Evolutionary conservation across 192 early-diverging fungal genomes (phyloP).

Genomic region (Tieghemiomyces parasiticus): DNA sequence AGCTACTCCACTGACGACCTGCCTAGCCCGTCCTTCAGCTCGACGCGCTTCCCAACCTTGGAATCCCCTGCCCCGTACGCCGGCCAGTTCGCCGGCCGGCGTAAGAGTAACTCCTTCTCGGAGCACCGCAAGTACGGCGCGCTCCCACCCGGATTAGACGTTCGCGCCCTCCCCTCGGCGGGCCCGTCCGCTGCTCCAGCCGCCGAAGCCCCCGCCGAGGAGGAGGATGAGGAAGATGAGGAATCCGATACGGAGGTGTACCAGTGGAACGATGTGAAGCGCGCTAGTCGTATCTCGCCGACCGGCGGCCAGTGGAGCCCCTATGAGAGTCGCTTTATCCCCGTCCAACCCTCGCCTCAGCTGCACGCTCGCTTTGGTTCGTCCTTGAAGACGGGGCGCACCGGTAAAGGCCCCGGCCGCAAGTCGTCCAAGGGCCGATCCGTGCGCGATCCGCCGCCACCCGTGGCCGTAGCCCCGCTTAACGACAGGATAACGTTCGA

Average conservation of each 20-base stretch:
- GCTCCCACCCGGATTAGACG: no score
- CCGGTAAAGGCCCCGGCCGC: neutral
- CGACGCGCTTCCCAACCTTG: neutral
- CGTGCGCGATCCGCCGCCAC: neutral
- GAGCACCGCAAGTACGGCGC: neutral
- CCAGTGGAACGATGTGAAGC: conserved; percentile 5
- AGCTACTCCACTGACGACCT: neutral
- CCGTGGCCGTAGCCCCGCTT: neutral
- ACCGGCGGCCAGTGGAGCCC: conserved; percentile 7
- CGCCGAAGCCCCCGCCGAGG: conserved; percentile 5
- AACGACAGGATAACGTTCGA: neutral
- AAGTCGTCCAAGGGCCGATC: neutral
- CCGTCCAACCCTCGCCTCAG: neutral
- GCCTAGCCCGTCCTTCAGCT: neutral
- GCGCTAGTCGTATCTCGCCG: conserved; percentile 7
- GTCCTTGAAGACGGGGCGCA: neutral
- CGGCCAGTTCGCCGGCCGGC: neutral
- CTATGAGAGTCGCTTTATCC: conserved; percentile 9
- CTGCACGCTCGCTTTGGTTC: no score
- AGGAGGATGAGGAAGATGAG: conserved; percentile 12
- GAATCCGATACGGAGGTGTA: conserved; percentile 6
- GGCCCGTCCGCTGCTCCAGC: no score
- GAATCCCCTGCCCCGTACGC: neutral
- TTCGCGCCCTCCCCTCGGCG: neutral
- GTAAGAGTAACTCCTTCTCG: neutral